Base-by-base conservation (phyloP, 2,329 filamentous ascomycete genomes). In the Colletotrichum falcatum region DNA sequence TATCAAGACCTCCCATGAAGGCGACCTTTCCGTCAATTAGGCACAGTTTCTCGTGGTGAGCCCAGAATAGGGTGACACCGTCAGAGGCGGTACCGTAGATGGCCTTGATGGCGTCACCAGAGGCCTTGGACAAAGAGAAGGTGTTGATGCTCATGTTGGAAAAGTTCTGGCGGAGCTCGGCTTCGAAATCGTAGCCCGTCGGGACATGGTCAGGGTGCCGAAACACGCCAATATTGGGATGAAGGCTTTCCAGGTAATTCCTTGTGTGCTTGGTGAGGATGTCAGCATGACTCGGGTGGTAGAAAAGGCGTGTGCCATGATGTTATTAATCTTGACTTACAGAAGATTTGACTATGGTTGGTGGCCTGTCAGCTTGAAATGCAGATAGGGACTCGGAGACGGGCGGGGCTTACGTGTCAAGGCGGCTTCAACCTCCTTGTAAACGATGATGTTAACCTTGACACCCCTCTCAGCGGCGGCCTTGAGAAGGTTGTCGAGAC, bases 1-100 rank as follows among this genome's bases (percentile, higher is more conserved):
- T 85, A 80, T 97, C 94, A 1, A 97, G 83, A 26, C 94, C 95
- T 59, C 94, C 94, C 94, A 97, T 97, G 78, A 98, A 97, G 2
- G 91, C 94, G 66, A 91, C 84, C 12, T 86, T 85, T n/a, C 91
- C 89, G 78, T 98, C 94, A 20, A 98, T 83, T 2, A 97, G 78
- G 74, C 93, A 94, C 0, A 97, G 87, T 81, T 98, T 98, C 82
- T 98, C 94, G 75, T 97, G 94, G 76, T 97, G 94, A 3, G 94
- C 94, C 94, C 94, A 97, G 81, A 94, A 97, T 1, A 97, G 83
- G 14, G 97, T 92, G 1, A 94, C 89, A 74, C 92, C 94, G 39
- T 94, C 92, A 42, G 89, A 89, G 3, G 71, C 71, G 60, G 93
- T 91, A 64, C 95, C 95, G 77, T 97, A 97, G 1, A 97, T 81